A percentile compares a stretch with the other conserved stretches of the same genome.
Conservation (phyloP, 768 basidiomycete species). For the Neoboletus magnificus region DNA sequence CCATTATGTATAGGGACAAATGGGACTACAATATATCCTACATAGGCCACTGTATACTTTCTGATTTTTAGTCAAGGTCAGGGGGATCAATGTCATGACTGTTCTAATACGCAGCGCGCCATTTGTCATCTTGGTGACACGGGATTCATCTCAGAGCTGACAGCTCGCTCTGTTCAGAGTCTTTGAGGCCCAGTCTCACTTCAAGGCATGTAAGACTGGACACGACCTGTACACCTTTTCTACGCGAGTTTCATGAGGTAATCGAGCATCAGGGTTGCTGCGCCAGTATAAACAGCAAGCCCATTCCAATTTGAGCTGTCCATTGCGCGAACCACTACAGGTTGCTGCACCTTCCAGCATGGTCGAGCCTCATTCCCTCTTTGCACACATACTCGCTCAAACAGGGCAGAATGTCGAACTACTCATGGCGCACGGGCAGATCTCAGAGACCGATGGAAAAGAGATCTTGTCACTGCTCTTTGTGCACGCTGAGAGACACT, state of each 20-base stretch:
- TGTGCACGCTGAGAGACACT: constrained; percentile 15
- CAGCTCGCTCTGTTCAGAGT: not conserved
- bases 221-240: not conserved
- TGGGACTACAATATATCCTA: too few relatives aligned
- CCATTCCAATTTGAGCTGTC: not conserved
- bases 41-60: too few relatives aligned
- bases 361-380: constrained; percentile 21
- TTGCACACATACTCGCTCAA: constrained; percentile 43
- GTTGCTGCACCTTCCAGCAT: constrained; percentile 20
- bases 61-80: too few relatives aligned
- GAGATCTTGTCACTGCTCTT: constrained; percentile 40
- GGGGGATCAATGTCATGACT: not conserved
- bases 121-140: not conserved
- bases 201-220: not conserved
- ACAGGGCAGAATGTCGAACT: constrained; percentile 46
- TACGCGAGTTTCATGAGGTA: constrained; percentile 19
- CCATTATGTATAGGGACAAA: too few relatives aligned
- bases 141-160: too few relatives aligned
- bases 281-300: constrained; percentile 11
- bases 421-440: constrained; percentile 41
- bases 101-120: not conserved
- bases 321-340: constrained; percentile 1
- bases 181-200: not conserved
- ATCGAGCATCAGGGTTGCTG: constrained; percentile 7
- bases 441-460: constrained; percentile 39